Percentiles rank a stretch among this genome's conserved stretches.
These are phyloP conservation scores for Neofusicoccum parvum DNA, from an alignment of 2,329 filamentous ascomycete species.

Conservation along the genomic window DNA sequence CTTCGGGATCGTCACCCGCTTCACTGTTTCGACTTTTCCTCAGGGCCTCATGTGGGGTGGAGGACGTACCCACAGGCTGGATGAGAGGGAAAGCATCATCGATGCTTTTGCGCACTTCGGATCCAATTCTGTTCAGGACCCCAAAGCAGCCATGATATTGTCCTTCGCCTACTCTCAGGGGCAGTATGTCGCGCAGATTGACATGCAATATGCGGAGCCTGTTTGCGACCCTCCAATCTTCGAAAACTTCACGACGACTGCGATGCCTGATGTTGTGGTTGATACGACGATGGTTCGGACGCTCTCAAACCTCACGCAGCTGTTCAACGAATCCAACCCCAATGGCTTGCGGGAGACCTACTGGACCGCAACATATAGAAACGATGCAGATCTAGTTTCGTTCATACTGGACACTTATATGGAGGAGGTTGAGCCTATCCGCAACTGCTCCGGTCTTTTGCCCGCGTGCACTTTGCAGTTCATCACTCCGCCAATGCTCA, in stretches of 20 bases:
- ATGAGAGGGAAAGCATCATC: slow-evolving; percentile 27
- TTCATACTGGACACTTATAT: slow-evolving; percentile 31
- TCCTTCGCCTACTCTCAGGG: slow-evolving; percentile 28
- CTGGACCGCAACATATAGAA: slow-evolving; percentile 33
- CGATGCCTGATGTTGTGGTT: slow-evolving; percentile 23
- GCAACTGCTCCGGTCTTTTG: slow-evolving; percentile 27
- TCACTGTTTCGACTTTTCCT: slow-evolving; percentile 25
- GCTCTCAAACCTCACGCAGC: slow-evolving; percentile 30
- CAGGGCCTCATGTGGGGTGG: slow-evolving; percentile 35
- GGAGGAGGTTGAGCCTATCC: slow-evolving; percentile 27
- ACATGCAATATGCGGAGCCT: slow-evolving; percentile 19
- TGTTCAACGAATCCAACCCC: slow-evolving; percentile 38
- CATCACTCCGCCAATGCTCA: slow-evolving; percentile 29
- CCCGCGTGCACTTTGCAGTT: slow-evolving; percentile 31
- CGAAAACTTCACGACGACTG: slow-evolving; percentile 30
- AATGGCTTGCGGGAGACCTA: slow-evolving; percentile 33
- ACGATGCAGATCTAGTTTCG: slow-evolving; percentile 32
- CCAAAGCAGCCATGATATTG: slow-evolving; percentile 31
- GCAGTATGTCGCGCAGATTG: slow-evolving; percentile 27
- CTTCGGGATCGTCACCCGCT: slow-evolving; percentile 35
- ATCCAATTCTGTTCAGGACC: slow-evolving; percentile 28
- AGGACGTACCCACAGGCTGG: slow-evolving; percentile 21
- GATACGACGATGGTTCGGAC: slow-evolving; percentile 28
- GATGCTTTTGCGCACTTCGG: slow-evolving; percentile 33
- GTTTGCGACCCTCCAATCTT: slow-evolving; percentile 30